Evolutionary conservation across 495 filamentous ascomycete genomes (phyloP), one percentile per base, ranked within the genome.

Genomic region (Darksidea phi): DNA sequence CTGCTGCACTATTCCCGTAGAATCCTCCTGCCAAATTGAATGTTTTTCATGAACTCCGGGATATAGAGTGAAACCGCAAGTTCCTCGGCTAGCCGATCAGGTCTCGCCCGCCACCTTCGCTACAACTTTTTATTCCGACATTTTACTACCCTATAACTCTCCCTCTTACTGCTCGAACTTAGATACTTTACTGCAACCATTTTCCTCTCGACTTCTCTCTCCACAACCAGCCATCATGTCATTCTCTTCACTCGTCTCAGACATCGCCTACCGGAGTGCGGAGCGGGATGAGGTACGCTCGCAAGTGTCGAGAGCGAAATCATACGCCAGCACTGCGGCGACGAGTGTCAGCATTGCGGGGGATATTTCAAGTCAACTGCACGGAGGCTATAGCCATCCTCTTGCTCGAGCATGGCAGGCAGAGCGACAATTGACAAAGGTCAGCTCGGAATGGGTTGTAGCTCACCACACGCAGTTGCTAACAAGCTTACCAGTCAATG

Each of bases 371-470:
- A 96, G 91, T 70, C 94, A 97, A 70, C 82, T 98, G 25, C 94
- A 98, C 74, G 87, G 91, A 58, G 94, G 94, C 53, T 98, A 97
- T 73, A 88, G 85, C 66, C 94, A 98, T 71, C 91, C 94, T 24
- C 82, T 98, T 47, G 86, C 89, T 47, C 80, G 94, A 59, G 81
- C 89, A 70, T 98, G 94, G 94, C 94, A 98, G 71, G 89, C 94
- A 10, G 95, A 98, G 76, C 82, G 91, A 48, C 92, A 97, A 80
- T 82, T 98, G 69, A 97, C 95, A 18, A 98, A 98, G 84, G 92
- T 91, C 60, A 51, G 78, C 48, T 54, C 42, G 38, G 62, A 52
- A 17, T 49, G 10, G 45, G 45, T 24, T 21, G 17, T 37, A 24
- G 20, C 37, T 51, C 4, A 37, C 49, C 2, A 53, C 23, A 11